Evolutionary conservation across 805 yeast species (phyloP).

Genomic region (Suhomyces faveliae): DNA sequence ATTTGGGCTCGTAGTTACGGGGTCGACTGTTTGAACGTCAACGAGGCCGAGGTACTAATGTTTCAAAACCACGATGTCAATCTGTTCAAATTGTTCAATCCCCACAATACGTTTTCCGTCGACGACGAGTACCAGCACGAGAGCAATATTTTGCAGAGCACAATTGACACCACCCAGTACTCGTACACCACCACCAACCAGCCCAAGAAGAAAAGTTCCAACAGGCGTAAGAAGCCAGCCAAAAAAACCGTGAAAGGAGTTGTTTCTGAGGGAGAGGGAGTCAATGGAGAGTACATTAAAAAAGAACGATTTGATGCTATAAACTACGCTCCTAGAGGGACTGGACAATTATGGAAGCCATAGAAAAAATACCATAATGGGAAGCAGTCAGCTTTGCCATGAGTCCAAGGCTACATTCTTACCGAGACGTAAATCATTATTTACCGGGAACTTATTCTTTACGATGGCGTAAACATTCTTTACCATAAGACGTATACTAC

Average conservation of each 20-base stretch:
- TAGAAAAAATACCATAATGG: conserved; percentile 11
- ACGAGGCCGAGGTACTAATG: conserved; percentile 47
- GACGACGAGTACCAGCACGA: conserved; percentile 22
- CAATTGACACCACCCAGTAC: conserved; percentile 35
- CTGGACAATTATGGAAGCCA: conserved; percentile 61
- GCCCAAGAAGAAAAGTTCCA: conserved; percentile 6
- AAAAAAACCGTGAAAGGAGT: conserved; percentile 12
- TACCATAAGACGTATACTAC: too few species aligned
- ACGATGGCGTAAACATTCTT: too few species aligned
- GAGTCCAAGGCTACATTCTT: too few species aligned
- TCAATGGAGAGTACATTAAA: conserved; percentile 31
- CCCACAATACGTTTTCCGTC: conserved; percentile 24
- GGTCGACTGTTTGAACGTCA: conserved; percentile 50
- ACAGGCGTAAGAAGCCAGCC: conserved; percentile 3
- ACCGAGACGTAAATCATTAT: too few species aligned
- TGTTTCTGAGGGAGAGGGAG: conserved; percentile 10
- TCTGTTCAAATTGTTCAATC: conserved; percentile 22
- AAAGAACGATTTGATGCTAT: conserved; percentile 47
- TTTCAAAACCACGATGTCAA: conserved; percentile 38
- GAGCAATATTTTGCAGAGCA: conserved; percentile 28
- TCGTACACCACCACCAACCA: conserved; percentile 11
- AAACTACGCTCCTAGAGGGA: conserved; percentile 60
- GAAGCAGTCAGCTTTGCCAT: not conserved
- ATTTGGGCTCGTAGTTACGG: conserved; percentile 56
- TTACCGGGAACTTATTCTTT: too few species aligned